These are phyloP conservation scores for Mollisia scopiformis DNA, from an alignment of 2,329 filamentous ascomycete species.

Conservation along the genomic window DNA sequence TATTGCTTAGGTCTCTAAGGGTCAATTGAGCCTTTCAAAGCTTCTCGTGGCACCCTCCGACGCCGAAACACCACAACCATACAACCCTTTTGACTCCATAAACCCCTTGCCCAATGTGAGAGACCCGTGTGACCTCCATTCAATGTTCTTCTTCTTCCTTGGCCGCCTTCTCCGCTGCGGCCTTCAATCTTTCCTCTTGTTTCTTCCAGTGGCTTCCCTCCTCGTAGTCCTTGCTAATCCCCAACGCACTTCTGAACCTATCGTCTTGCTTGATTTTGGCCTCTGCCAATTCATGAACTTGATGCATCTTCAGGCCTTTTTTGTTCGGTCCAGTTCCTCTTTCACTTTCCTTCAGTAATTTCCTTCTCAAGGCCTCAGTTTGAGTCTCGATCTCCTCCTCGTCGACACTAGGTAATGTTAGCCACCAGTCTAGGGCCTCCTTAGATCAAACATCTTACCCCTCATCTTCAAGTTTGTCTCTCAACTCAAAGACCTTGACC, in stretches of 20 bases:
- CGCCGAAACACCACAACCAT: too few species aligned
- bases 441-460: conserved; percentile 53
- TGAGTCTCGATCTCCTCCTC: conserved; percentile 89
- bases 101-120: neutral
- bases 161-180: conserved; percentile 43
- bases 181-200: conserved; percentile 71
- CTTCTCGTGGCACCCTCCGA: too few species aligned
- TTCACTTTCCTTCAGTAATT: conserved; percentile 53
- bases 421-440: neutral
- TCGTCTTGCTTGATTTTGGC: conserved; percentile 97
- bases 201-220: conserved; percentile 85
- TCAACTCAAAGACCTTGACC: conserved; percentile 87
- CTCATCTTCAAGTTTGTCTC: conserved; percentile 91
- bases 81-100: neutral
- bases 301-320: conserved; percentile 79
- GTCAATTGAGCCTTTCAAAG: too few species aligned
- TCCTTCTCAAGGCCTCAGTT: conserved; percentile 67
- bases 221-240: conserved; percentile 83
- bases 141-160: conserved; percentile 25
- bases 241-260: conserved; percentile 80
- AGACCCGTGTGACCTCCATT: too few species aligned
- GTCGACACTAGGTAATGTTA: conserved; percentile 57
- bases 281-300: conserved; percentile 94
- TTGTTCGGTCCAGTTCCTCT: conserved; percentile 41
- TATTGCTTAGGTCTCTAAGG: neutral